A percentile compares a stretch with the other conserved stretches of the same genome.
Conservation (phyloP, 306 rosid genomes). For the Lathyrus oleraceus region DNA sequence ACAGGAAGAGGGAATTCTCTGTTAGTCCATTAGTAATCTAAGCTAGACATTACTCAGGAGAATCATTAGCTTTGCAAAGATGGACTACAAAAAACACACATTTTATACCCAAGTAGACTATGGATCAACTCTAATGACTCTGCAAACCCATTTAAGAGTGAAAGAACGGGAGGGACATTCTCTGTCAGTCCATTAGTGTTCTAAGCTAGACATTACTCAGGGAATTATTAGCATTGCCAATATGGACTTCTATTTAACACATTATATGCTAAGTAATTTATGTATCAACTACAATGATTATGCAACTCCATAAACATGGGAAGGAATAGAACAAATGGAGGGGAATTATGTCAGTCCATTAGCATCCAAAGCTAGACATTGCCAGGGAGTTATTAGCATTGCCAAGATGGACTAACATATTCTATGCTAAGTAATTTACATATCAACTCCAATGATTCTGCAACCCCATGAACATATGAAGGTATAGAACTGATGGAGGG, state of each 20-base stretch:
- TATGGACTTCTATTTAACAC: slow-evolving; percentile 54
- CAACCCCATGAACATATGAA: slow-evolving; percentile 45
- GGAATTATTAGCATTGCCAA: slow-evolving; percentile 68
- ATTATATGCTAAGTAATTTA: not conserved
- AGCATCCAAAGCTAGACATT: slow-evolving; percentile 65
- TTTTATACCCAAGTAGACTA: not conserved
- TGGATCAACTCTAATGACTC: slow-evolving; percentile 53
- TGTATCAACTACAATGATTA: slow-evolving; percentile 52
- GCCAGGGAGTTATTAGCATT: slow-evolving; percentile 54
- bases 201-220: slow-evolving; percentile 54
- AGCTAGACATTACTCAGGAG: not conserved
- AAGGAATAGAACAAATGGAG: not conserved
- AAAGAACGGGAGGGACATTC: slow-evolving; percentile 44
- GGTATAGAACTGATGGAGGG: slow-evolving; percentile 47
- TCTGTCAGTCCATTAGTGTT: slow-evolving; percentile 60
- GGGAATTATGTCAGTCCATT: slow-evolving; percentile 46
- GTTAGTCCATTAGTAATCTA: too few relatives aligned
- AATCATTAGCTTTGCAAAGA: slow-evolving; percentile 74
- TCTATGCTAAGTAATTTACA: slow-evolving; percentile 16
- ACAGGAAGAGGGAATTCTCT: slow-evolving; percentile 40
- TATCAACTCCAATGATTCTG: slow-evolving; percentile 51
- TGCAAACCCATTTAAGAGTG: slow-evolving; percentile 31
- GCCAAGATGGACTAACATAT: slow-evolving; percentile 70
- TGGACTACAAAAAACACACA: slow-evolving; percentile 44
- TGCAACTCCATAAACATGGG: slow-evolving; percentile 31